These are phyloP conservation scores for Magnolia changhungtana DNA, from an alignment of 164 flowering plant species.

Conservation along the genomic window DNA sequence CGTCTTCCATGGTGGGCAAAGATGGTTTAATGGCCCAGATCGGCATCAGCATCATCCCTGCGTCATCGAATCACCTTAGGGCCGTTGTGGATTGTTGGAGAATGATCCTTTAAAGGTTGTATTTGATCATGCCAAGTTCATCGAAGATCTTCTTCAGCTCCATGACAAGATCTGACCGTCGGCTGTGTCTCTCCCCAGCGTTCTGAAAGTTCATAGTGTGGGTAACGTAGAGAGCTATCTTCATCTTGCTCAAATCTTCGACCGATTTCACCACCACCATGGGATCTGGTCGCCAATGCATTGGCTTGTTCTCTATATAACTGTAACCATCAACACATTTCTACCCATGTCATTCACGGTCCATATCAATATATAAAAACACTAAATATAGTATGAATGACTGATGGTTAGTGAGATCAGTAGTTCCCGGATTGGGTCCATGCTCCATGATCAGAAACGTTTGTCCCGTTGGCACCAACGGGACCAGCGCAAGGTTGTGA, in stretches of 20 bases:
- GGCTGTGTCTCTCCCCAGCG: slow-evolving; percentile 26
- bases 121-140: slow-evolving; percentile 29
- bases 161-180: slow-evolving; percentile 42
- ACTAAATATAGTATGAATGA: too few species aligned
- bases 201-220: slow-evolving; percentile 63
- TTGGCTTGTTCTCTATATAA: slow-evolving; percentile 47
- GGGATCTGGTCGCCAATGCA: slow-evolving; percentile 43
- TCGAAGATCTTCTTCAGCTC: slow-evolving; percentile 48
- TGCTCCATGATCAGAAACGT: too few species aligned
- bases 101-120: slow-evolving; percentile 40
- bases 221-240: slow-evolving; percentile 29
- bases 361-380: too few species aligned
- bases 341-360: too few species aligned
- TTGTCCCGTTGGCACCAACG: too few species aligned
- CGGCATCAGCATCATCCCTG: too few species aligned
- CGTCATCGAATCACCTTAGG: too few species aligned
- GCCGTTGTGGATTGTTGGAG: slow-evolving; percentile 14
- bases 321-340: slow-evolving; percentile 17
- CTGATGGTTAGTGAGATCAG: too few species aligned
- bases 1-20: too few species aligned
- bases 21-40: too few species aligned
- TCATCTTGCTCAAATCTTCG: slow-evolving; percentile 45
- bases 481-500: too few species aligned
- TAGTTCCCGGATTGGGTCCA: too few species aligned
- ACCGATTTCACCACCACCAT: slow-evolving; percentile 38